Evolutionary conservation across 805 yeast species (phyloP), one percentile per base, ranked within the genome.

Genomic region (Candida lessepsii): DNA sequence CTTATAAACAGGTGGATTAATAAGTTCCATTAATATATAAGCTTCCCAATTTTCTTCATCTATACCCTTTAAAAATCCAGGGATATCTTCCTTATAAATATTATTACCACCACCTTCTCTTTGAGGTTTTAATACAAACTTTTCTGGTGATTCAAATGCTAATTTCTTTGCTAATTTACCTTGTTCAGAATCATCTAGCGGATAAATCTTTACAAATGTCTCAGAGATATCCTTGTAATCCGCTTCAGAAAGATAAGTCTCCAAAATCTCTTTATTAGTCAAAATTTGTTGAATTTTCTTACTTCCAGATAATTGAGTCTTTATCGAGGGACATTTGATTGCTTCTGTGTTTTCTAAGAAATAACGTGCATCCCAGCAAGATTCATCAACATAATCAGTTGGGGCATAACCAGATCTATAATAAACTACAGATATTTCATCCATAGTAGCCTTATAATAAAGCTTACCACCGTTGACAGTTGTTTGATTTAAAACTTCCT

Each of bases 21-120:
- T 93, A 41, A 93, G 67, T 58, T 90, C 96, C 99, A 93, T 93
- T 44, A 93, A 73, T 41, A 93, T 86, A 58, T 89, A 93, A 0
- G 88, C 96, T 17, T 78, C 81, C 97, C 97, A 91, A 27, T 84
- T 85, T 14, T 71, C 64, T 53, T 83, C 79, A 9, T 81, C 79
- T 9, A 86, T 53, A 0, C 67, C 49, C 9, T 71, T 56, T 52
- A 93, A 64, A 54, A 87, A 91, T 0, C 47, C 67, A 1, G 96
- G 96, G 42, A 93, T 93, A 52, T 87, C 85, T 26, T 80, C 78
- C 54, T 86, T 86, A 63, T 93, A 93, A 40, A 93, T 77, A 58
- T 93, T 93, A 61, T 93, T 89, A 14, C 99, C 99, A 33, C 99
- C 99, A 28, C 99, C 99, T 69, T 93, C 99, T 67, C 99, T 78